Percentiles rank a stretch among this genome's conserved stretches.
These are phyloP conservation scores for Alternaria atra DNA, from an alignment of 2,329 filamentous ascomycete species.

Conservation along the genomic window DNA sequence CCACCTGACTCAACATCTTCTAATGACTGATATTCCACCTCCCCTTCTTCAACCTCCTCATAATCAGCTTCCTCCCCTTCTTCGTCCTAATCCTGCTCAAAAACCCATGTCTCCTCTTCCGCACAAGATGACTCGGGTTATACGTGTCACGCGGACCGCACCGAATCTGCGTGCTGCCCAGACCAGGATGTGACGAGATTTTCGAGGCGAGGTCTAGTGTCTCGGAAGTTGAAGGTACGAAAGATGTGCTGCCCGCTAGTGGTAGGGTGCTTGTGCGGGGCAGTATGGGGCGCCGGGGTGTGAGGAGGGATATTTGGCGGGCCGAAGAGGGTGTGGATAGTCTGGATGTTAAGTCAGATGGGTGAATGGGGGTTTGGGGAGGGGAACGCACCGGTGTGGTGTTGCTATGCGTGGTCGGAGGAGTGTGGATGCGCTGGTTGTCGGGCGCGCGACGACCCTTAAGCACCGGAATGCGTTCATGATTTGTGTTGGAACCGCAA, in stretches of 20 bases:
- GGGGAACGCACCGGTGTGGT: conserved; percentile 31
- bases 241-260: conserved; percentile 23
- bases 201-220: conserved; percentile 48
- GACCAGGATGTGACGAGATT: conserved; percentile 48
- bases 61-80: conserved; percentile 63
- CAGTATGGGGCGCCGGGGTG: conserved; percentile 38
- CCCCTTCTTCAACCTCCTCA: conserved; percentile 63
- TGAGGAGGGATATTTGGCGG: conserved; percentile 42
- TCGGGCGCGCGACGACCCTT: conserved; percentile 34
- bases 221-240: conserved; percentile 22
- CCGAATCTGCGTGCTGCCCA: conserved; percentile 53
- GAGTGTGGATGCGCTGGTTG: conserved; percentile 25
- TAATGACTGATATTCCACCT: conserved; percentile 53
- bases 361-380: background rate
- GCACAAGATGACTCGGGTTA: conserved; percentile 66
- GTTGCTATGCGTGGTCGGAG: conserved; percentile 27
- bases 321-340: conserved; percentile 15
- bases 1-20: background rate
- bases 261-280: conserved; percentile 27
- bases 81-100: conserved; percentile 62
- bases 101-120: conserved; percentile 70
- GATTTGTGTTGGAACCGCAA: conserved; percentile 1
- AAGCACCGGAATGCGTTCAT: conserved; percentile 50
- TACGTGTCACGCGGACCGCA: conserved; percentile 64
- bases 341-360: conserved; percentile 10